Base-by-base conservation (phyloP, 1,284 basidiomycete species). In the Rhodotorula sp. region DNA sequence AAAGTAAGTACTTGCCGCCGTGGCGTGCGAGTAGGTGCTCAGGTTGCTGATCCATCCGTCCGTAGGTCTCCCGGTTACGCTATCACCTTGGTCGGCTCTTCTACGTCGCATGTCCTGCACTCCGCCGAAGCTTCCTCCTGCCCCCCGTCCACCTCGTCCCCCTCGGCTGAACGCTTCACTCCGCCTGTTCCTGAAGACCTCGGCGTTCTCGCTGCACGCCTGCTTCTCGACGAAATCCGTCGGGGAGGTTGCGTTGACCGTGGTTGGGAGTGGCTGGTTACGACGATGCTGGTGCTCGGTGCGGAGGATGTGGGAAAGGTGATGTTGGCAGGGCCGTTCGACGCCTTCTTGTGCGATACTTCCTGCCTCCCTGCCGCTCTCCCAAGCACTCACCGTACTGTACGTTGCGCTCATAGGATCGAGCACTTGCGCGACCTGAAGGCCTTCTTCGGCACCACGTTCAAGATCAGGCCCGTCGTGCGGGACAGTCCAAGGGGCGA, bases 291-390 rank as follows among this genome's bases (percentile, higher is more conserved):
- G 92, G 90, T 92, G 2, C 84, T 98, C 14, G 94, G 96, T 12
- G 95, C 93, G 73, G 94, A 98, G 81, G 97, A 99, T 80, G 93
- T 99, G 2, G 92, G 93, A 1, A 87, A 90, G 73, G 93, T 92
- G 82, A 85, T 88, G 66, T 90, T 99, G 87, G 88, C 91, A 13
- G 87, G 89, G 74, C 88, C 77, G 19, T 61, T 78, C 41, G 74
- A 75, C 14, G 67, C 71, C 3, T 65, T 64, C 25, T 67, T 78
- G 78, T 78, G 34, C 55, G 80, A 78, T 34, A 0, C 34, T 73
- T 74, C 77, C 72, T 9, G 77, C 69, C 19, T 79, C 78, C 75
- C 9, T 74, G 72, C 25, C 72, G 67, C 1, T 62, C 78, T 63
- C 75, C 12, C 5, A 12, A 10, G 41, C 25, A 79, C 70, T 74